phyloP scores from a whole-genome alignment of 2,329 filamentous ascomycete genomes.

The Trematosphaeria pertusa region DNA sequence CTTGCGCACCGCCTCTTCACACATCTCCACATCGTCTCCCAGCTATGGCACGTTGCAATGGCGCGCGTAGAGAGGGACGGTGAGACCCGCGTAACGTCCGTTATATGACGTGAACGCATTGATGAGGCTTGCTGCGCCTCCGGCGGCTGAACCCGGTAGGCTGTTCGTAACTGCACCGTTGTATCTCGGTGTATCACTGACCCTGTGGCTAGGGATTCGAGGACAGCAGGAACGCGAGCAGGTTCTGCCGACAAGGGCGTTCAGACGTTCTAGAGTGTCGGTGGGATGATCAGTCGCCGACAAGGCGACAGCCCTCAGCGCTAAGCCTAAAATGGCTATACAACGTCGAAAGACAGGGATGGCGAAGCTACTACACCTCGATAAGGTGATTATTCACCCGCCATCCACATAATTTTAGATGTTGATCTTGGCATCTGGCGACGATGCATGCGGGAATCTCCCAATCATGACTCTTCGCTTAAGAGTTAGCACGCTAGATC shows the following conservation, averaged over 20 bases:
- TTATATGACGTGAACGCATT: neutral
- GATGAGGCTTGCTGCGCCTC: slow-evolving; percentile 10
- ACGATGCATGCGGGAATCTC: neutral
- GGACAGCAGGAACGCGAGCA: neutral
- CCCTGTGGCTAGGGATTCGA: slow-evolving; percentile 5
- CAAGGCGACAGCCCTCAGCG: slow-evolving; percentile 1
- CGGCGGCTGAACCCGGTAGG: neutral
- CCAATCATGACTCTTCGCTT: slow-evolving; percentile 9
- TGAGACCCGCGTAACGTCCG: slow-evolving; percentile 3
- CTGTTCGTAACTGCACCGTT: slow-evolving; percentile 2
- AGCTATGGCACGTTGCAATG: slow-evolving; percentile 9
- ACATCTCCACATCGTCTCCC: neutral
- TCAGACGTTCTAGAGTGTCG: neutral
- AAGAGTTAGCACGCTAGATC: slow-evolving; percentile 1
- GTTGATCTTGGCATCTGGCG: neutral
- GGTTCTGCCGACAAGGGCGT: neutral
- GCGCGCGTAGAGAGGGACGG: neutral
- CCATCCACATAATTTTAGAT: slow-evolving; percentile 9
- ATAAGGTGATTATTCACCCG: slow-evolving; percentile 19
- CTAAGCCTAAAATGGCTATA: slow-evolving; percentile 17
- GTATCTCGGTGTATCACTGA: slow-evolving; percentile 4
- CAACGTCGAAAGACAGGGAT: slow-evolving; percentile 12
- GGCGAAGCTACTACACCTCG: slow-evolving; percentile 2
- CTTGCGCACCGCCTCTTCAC: slow-evolving; percentile 2
- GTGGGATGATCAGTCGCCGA: neutral